Evolutionary conservation across 1,284 basidiomycete genomes (phyloP), one percentile per base, ranked within the genome.

Genomic region (Pterulicium gracile): DNA sequence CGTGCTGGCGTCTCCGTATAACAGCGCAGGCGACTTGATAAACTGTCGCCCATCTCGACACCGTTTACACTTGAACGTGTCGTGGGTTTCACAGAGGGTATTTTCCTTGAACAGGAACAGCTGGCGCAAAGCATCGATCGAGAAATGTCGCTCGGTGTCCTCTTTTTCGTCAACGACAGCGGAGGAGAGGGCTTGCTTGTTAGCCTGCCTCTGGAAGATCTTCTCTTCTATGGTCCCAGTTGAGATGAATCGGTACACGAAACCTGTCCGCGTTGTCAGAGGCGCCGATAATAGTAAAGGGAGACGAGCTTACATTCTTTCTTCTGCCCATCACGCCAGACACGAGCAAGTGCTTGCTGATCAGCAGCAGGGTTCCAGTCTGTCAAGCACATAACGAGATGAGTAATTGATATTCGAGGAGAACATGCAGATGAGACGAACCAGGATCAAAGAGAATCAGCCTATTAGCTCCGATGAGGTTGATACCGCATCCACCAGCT

Each of bases 241-340:
- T 1, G 92, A 88, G 56, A 97, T 94, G 65, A 98, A 98, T 17
- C 95, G 90, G 60, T 98, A 98, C 2, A 98, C 95, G 56, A 98
- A 98, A 61, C 90, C 88, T 91, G 49, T 10, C 39, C 35, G 22
- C n/a, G 15, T 41, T 14, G 10, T 42, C 15, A 43, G 10, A 24
- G 20, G n/a, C 24, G 18, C 27, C 7, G 4, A 23, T 1, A 34
- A 44, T 12, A 3, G 10, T 27, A 39, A 32, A 44, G n/a, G n/a
- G 3, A 35, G 17, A 2, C 21, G 12, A 5, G 58, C 82, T 47
- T 57, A 90, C 93, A 97, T 66, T 95, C 91, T 79, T 98, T 98
- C 79, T 97, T 99, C 64, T 98, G 95, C 0, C 95, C 95, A 59
- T 99, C 95, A 70, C 96, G 88, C 95, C 95, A 99, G 1, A 99